Base-by-base conservation (phyloP, 371 early-diverging fungal genomes). In the Apophysomyces elegans region DNA sequence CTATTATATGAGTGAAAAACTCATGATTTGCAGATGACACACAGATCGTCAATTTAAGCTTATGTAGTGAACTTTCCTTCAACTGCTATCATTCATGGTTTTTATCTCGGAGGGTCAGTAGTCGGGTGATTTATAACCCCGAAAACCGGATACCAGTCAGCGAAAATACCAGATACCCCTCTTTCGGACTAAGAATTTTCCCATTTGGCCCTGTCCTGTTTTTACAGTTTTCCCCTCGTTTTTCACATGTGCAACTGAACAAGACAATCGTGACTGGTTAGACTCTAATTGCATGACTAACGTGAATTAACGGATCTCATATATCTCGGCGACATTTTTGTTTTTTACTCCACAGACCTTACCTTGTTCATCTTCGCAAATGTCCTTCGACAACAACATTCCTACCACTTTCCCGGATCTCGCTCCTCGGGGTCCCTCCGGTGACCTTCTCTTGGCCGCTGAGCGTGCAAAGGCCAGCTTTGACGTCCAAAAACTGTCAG, bases 401-500 rank as follows among this genome's bases (percentile, higher is more conserved):
- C 69, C 81, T 36, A 78, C 76, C 7, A 73, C 67, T 43, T 86
- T 88, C 73, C 88, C 88, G 11, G 67, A 80, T 45, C 72, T 86
- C 14, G 72, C 71, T 26, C 85, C 88, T 6, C 75, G 76, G 26
- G 84, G 78, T 7, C 88, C 88, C 13, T 79, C 83, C 58, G 88
- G 88, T 46, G 78, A 78, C n/a, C 78, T 85, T 16, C 69, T 86
- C 45, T 74, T 88, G 44, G 84, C 86, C 35, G 76, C 77, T 36
- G 88, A 87, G 68, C 83, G 88, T 63, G 85, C 82, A 32, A 80
- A 84, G 57, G 81, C 81, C 47, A 73, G 80, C 35, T 87, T 87
- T 62, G 76, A 86, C 57, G 81, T 83, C 44, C 73, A 83, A 36
- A 80, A 79, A 14, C 68, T 88, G 14, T 73, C 86, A 61, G 76